Evolutionary conservation across 208 protist species (phyloP), one percentile per base, ranked within the genome.

Genomic region (Porcisia hertigi): DNA sequence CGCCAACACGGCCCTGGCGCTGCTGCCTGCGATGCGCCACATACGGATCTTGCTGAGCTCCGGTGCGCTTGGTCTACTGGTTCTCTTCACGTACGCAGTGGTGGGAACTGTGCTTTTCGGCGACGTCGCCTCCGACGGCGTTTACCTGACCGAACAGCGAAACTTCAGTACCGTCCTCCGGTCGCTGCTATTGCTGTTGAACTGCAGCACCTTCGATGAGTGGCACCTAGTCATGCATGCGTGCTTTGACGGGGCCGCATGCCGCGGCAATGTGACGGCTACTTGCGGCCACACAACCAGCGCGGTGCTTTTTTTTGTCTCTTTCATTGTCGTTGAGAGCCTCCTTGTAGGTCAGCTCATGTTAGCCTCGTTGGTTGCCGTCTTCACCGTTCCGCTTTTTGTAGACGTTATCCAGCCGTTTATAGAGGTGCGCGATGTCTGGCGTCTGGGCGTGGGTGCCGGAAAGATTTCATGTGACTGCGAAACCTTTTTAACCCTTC

Each of bases 141-240:
- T 23, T 34, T 79, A 78, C 36, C 55, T 92, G n/a, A 83, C 82
- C 4, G 75, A 77, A n/a, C 81, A 86, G 74, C 82, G 80, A 20
- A 93, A 93, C 76, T 95, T 95, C 75, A 54, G 67, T 47, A 92
- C 85, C 3, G 79, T 91, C 9, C 81, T 86, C 62, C 70, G 70
- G 16, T 82, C 91, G 7, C 66, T 92, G 18, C 77, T 95, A 2
- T 45, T 92, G 16, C 73, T 95, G 45, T 88, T 93, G 43, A 72
- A 83, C 60, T 87, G 82, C 55, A 87, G 76, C 63, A 92, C 91
- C 9, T 80, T 81, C 18, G 81, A 89, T 49, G 76, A 83, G 60
- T 95, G 88, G 91, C 78, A 84, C 59, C 57, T 70, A 41, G 75
- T 87, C 23, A 81, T 87, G 79, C 52, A 62, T 25, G 75, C 78